A percentile compares a stretch with the other conserved stretches of the same genome.
phyloP scores from a whole-genome alignment of 2,329 filamentous ascomycete genomes.

The Hymenoscyphus repandus region DNA sequence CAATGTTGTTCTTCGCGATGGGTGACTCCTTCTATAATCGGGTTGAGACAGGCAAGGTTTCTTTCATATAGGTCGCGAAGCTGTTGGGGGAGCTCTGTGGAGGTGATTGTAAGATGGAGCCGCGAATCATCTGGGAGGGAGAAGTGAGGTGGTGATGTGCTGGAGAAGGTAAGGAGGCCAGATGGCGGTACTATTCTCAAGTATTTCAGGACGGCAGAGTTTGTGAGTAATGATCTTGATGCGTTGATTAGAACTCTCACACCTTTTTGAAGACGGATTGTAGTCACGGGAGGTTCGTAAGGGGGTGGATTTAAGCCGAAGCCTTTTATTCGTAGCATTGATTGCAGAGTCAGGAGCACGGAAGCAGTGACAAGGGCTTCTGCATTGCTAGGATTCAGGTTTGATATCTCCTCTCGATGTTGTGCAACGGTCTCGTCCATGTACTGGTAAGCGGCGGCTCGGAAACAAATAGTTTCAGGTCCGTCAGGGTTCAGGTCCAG shows the following conservation, averaged over 20 bases:
- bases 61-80: too few species aligned
- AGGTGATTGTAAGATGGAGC: too few species aligned
- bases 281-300: not conserved
- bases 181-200: too few species aligned
- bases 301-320: not conserved
- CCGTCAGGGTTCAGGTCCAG: slow-evolving; percentile 1
- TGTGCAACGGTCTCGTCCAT: not conserved
- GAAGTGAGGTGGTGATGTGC: too few species aligned
- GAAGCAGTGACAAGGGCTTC: slow-evolving; percentile 4
- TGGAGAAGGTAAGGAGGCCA: too few species aligned
- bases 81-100: too few species aligned
- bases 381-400: not conserved
- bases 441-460: slow-evolving; percentile 10
- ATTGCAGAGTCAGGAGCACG: not conserved
- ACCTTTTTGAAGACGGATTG: not conserved
- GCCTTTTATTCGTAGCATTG: not conserved
- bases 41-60: too few species aligned
- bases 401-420: not conserved
- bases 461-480: slow-evolving; percentile 1
- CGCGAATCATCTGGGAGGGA: too few species aligned
- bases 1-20: slow-evolving; percentile 5
- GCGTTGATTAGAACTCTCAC: too few species aligned
- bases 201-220: too few species aligned
- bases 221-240: too few species aligned
- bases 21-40: too few species aligned